These are phyloP conservation scores for Oldenlandia corymbosa DNA, from an alignment of 257 asterid species.

Conservation along the genomic window DNA sequence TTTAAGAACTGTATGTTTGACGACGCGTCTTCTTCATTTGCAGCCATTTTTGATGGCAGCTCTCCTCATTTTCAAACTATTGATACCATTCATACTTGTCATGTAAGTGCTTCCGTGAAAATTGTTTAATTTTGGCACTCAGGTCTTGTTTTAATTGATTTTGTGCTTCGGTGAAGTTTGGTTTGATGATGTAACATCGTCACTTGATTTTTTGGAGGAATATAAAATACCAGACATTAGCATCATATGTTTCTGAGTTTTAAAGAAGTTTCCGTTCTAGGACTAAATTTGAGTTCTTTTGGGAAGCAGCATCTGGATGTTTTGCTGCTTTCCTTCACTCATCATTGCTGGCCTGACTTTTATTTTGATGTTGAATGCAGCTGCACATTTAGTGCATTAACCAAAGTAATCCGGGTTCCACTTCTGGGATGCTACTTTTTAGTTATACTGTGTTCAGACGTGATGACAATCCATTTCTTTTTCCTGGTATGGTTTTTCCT, in stretches of 20 bases:
- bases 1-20: neutral
- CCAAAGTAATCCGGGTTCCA: slow-evolving; percentile 64
- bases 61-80: slow-evolving; percentile 76
- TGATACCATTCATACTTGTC: slow-evolving; percentile 83
- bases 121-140: slow-evolving; percentile 3
- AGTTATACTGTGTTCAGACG: slow-evolving; percentile 87
- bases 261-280: neutral
- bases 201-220: too few relatives aligned
- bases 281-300: neutral
- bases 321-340: neutral
- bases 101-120: slow-evolving; percentile 47
- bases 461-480: slow-evolving; percentile 95
- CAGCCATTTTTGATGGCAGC: slow-evolving; percentile 99
- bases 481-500: slow-evolving; percentile 61
- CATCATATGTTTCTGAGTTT: neutral
- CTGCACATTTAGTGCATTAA: slow-evolving; percentile 81
- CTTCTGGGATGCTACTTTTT: slow-evolving; percentile 88
- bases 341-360: neutral
- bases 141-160: neutral
- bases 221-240: too few relatives aligned
- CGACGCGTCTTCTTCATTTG: slow-evolving; percentile 23
- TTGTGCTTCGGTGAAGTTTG: neutral
- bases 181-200: neutral
- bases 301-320: neutral
- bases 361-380: slow-evolving; percentile 36